Base-by-base conservation (phyloP, 148 eudicot genomes). In the Oxyria digyna region DNA sequence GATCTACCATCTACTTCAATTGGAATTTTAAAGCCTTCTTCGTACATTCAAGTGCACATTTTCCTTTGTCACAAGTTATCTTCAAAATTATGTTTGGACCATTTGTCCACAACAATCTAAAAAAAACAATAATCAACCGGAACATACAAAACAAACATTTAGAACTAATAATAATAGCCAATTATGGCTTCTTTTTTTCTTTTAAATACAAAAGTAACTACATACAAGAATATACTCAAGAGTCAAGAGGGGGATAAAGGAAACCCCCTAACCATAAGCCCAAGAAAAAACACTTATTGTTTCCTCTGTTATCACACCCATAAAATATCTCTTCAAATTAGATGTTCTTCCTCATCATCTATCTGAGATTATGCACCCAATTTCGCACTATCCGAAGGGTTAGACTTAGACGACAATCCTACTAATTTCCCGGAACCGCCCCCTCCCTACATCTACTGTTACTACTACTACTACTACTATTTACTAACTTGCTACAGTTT, bases 291-390 rank as follows among this genome's bases (percentile, higher is more conserved):
- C 14, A 29, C 37, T 59, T 59, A 59, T 59, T 59, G n/a, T 31
- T 31, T 29, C 65, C 65, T 59, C 38, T 59, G 65, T 59, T 27
- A n/a, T 27, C 4, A 59, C 65, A 27, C 15, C 32, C 33, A 55
- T 29, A 6, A 59, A 14, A 59, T 59, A n/a, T 59, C 65, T 59
- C n/a, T 31, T 59, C 3, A 3, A 26, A 13, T 17, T 52, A 3
- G 62, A 52, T 21, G 15, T 23, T 52, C n/a, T 23, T 11, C 65
- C 37, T 59, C 35, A 31, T 59, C 35, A 31, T n/a, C 37, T 59
- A 59, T 73, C 84, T 81, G 67, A 70, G 81, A 73, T n/a, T 78
- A 38, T 68, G 76, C 81, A 73, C 69, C 75, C 69, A 79, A 68
- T 49, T 73, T 75, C 26, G 41, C 69, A 57, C 74, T 71, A 76